Evolutionary conservation across 2,329 filamentous ascomycete species (phyloP), one percentile per base, ranked within the genome.

Genomic region (Lasiodiplodia sp.): DNA sequence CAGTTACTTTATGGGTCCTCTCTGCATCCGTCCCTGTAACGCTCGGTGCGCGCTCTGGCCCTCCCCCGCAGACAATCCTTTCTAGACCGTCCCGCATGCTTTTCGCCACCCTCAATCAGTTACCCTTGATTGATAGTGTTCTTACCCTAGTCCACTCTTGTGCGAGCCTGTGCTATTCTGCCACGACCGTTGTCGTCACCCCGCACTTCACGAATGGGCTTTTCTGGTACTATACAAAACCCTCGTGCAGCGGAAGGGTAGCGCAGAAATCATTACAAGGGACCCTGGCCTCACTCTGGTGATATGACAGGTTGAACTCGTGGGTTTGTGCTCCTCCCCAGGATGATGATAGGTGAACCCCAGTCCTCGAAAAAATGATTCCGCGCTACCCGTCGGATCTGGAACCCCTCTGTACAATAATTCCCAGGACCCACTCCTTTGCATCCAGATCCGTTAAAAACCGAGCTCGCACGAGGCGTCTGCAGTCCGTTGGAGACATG

Each of bases 71-170:
- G 56, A 44, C 2, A 60, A 16, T 3, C 12, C 37, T 3, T 60
- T 37, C 37, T 28, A 8, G 25, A 40, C 56, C 12, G 44, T 44
- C 4, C 56, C 56, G n/a, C 56, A 4, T 44, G 37, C 7, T 60
- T 7, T 44, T 38, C 56, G 37, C 16, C 25, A 18, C 25, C 8
- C 4, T 40, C n/a, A 7, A 58, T 44, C 56, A 58, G 18, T 37
- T 37, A 34, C n/a, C 44, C 47, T 25, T 67, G 65, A 40, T 55
- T 67, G 25, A 49, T 37, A 2, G 66, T 51, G 38, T 67, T 40
- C 40, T 67, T 53, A 2, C 60, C 37, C 66, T 60, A 40, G 38
- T 23, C 16, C 23, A 23, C 18, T 58, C 49, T 7, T 47, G 49
- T 1, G 16, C 38, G 16, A 12, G 23, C 11, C 38, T 16, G 12